Evolutionary conservation across 257 asterid genomes (phyloP).

Genomic region (Petunia axillaris): DNA sequence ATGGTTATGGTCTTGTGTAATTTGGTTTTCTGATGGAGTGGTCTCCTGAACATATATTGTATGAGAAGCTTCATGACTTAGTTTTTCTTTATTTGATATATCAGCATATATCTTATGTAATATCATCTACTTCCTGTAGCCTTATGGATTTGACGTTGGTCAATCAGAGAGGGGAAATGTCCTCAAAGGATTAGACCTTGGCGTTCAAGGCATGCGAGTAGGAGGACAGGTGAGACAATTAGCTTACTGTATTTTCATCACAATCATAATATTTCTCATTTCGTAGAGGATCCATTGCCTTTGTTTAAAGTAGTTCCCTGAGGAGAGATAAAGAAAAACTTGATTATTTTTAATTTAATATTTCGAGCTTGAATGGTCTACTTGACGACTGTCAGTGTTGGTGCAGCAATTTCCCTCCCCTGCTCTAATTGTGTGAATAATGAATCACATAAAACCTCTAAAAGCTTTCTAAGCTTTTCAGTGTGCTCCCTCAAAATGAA

Average conservation of each 20-base stretch:
- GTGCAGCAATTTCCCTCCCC: not conserved
- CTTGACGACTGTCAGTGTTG: not conserved
- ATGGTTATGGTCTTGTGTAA: not conserved
- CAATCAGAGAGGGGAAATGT: slow-evolving; percentile 84
- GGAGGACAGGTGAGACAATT: slow-evolving; percentile 86
- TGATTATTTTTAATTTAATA: not conserved
- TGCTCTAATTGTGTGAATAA: not conserved
- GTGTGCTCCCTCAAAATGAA: not conserved
- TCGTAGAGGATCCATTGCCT: not conserved
- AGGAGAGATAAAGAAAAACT: not conserved
- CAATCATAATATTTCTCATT: not conserved
- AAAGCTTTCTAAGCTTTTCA: slow-evolving; percentile 11
- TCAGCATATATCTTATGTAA: slow-evolving; percentile 13
- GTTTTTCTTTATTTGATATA: not conserved
- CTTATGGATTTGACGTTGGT: slow-evolving; percentile 96
- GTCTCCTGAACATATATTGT: not conserved
- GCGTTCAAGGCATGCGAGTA: slow-evolving; percentile 94
- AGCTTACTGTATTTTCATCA: slow-evolving; percentile 10
- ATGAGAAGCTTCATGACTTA: not conserved
- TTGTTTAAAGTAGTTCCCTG: not conserved
- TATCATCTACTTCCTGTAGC: slow-evolving; percentile 48
- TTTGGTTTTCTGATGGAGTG: not conserved
- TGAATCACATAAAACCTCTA: not conserved
- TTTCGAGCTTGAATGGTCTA: not conserved
- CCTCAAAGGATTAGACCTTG: slow-evolving; percentile 91